Percentiles rank a stretch among this genome's conserved stretches.
These are phyloP conservation scores for Nicotiana knightiana DNA, from an alignment of 257 asterid species.

Conservation along the genomic window DNA sequence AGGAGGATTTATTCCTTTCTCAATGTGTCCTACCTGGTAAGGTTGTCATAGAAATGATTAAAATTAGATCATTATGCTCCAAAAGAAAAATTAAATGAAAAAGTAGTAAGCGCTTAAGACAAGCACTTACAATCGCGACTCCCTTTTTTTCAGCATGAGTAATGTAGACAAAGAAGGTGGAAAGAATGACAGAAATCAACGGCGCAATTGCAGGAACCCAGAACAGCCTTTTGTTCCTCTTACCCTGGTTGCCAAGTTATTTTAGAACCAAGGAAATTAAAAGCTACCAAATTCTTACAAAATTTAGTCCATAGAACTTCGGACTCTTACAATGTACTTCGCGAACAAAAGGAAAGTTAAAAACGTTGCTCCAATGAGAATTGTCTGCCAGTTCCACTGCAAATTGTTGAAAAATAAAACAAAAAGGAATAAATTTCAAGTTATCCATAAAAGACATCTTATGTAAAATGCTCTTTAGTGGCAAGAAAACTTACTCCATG, in stretches of 20 bases:
- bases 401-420: background rate
- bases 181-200: constrained; percentile 54
- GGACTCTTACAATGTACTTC: constrained; percentile 38
- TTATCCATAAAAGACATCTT: background rate
- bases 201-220: constrained; percentile 94
- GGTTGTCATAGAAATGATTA: background rate
- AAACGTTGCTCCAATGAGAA: constrained; percentile 59
- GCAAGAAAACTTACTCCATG: constrained; percentile 35
- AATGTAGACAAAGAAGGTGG: constrained; percentile 68
- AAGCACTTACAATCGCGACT: constrained; percentile 60
- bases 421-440: background rate
- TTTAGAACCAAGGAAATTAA: background rate
- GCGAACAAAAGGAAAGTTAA: constrained; percentile 63
- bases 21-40: constrained; percentile 64
- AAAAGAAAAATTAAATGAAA: background rate
- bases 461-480: background rate
- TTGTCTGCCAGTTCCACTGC: constrained; percentile 84
- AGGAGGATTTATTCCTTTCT: constrained; percentile 67
- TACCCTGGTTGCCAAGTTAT: constrained; percentile 35
- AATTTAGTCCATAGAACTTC: background rate
- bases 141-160: constrained; percentile 72
- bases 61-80: background rate
- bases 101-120: background rate
- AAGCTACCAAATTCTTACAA: background rate
- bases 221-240: constrained; percentile 59